Base-by-base conservation (phyloP, 805 yeast genomes). In the Spathaspora arborariae region DNA sequence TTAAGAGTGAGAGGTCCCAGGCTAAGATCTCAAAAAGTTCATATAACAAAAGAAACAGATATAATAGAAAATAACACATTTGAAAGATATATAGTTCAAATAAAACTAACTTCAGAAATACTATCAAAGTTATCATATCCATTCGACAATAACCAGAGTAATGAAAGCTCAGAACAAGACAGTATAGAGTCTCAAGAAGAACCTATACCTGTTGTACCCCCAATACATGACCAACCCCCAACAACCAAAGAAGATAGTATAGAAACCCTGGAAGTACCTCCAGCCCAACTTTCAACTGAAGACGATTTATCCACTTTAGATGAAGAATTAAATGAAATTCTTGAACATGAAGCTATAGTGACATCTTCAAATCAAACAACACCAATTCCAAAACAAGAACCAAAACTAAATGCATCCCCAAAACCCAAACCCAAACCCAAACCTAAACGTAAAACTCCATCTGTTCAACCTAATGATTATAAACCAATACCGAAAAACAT, bases 401-500 rank as follows among this genome's bases (percentile, higher is more conserved):
- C 16, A 2, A 20, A 20, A 5, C 41, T 21, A 39, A 35, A 18
- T 11, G n/a, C 26, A 18, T 5, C 27, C 16, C 42, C 27, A 39
- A 38, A 20, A 41, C 42, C 15, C 21, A 21, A 13, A 21, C n/a
- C 19, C 39, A 45, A 36, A 15, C 35, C 27, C 16, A 40, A 27
- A 13, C 4, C 35, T 3, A 30, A 30, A 30, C 4, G 35, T 15
- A 30, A 30, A 30, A 30, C 35, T 30, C 35, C 35, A 13, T 13
- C 40, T 8, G 37, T 22, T 40, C n/a, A 10, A 18, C 8, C 26
- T 44, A 27, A 16, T 3, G 56, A 55, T 7, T 64, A 59, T 45
- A 51, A 60, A 34, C 52, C 54, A 15, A 56, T 65, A 15, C 71
- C 72, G 5, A 57, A 57, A 7, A 65, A 65, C 42, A 53, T 66